Conservation (phyloP, 257 asterid species). For the Gentiana dahurica region DNA sequence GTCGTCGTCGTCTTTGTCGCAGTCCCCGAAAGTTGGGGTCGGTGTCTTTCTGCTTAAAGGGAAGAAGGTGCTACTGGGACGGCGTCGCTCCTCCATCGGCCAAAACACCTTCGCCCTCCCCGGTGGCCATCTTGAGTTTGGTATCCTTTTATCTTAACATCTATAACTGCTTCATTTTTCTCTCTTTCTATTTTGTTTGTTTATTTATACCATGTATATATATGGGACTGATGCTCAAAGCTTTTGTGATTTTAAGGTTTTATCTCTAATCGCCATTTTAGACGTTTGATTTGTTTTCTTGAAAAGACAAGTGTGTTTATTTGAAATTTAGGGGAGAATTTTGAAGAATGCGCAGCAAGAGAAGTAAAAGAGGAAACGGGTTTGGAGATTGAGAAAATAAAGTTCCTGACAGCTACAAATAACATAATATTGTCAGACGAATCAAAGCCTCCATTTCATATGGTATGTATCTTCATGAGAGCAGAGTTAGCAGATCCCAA, state of each 20-base stretch:
- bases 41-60: constrained; percentile 44
- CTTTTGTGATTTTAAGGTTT: too few relatives aligned
- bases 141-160: constrained; percentile 6
- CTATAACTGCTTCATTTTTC: too few relatives aligned
- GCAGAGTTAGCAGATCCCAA: constrained; percentile 27
- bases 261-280: too few relatives aligned
- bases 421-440: constrained; percentile 17
- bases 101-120: constrained; percentile 49
- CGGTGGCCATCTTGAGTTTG: constrained; percentile 68
- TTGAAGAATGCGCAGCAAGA: constrained; percentile 46
- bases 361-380: constrained; percentile 66
- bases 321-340: constrained; percentile 39
- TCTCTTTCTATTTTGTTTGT: too few relatives aligned
- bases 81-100: constrained; percentile 47
- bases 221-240: too few relatives aligned
- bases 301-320: neutral
- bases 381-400: constrained; percentile 21
- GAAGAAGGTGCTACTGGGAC: constrained; percentile 41
- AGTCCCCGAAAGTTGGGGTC: constrained; percentile 47
- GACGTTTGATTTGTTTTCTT: too few relatives aligned
- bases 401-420: constrained; percentile 30
- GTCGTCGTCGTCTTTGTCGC: neutral
- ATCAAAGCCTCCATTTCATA: constrained; percentile 22
- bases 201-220: too few relatives aligned
- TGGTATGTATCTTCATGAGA: constrained; percentile 43